Evolutionary conservation across 2,329 filamentous ascomycete species (phyloP), one percentile per base, ranked within the genome.

Genomic region (Colletotrichum truncatum): DNA sequence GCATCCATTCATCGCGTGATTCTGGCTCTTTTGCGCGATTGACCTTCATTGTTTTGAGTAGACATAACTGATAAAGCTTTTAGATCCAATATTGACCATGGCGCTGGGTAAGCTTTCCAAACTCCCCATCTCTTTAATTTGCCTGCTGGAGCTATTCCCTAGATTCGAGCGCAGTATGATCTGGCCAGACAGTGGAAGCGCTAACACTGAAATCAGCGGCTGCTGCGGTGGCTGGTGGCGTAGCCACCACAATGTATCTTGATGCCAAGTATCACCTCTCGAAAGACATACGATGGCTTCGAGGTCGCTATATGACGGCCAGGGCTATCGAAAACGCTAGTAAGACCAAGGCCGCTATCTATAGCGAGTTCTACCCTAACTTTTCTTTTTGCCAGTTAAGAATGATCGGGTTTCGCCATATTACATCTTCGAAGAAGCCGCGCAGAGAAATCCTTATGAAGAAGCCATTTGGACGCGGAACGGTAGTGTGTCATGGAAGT

Each of bases 231-330:
- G 84, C 85, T 8, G 62, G 62, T 11, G 28, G 62, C 57, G 28
- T 55, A 10, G 62, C 57, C 36, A 51, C 39, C 2, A 36, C 36
- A 10, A 55, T 65, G 62, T 92, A 93, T 70, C 78, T 92, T 45
- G 87, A 94, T 72, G 92, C 88, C 57, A 93, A 91, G 78, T 89
- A 86, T 70, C 87, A 91, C 73, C 73, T 94, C 52, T 74, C 77
- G 41, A 87, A 91, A 71, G 92, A 94, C 73, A 68, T 91, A 14
- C 70, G 73, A 0, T 70, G 71, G 6, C 74, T 91, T n/a, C 73
- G 78, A 11, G 76, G 14, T 14, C 57, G 57, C 28, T 32, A 49
- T 25, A 30, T 77, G 10, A 64, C 78, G n/a, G 80, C 77, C 34
- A 76, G 74, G 30, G 77, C 78, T 9, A 76, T 79, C 54, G 82